Base-by-base conservation (phyloP, 2,329 filamentous ascomycete genomes). In the Sclerotinia nivalis region DNA sequence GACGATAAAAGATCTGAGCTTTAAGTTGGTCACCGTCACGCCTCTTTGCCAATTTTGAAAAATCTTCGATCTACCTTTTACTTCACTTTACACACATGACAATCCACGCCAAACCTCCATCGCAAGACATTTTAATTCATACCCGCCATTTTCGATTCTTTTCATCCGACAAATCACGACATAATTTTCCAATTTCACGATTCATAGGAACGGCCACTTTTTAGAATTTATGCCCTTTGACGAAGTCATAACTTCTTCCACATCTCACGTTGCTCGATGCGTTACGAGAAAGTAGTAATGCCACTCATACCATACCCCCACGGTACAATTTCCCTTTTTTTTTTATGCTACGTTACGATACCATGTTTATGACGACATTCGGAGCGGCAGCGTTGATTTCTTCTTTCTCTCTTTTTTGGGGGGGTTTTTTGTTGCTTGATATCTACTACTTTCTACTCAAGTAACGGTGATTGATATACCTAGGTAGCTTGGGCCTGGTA, bases 311-410 rank as follows among this genome's bases (percentile, higher is more conserved):
- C 31, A 25, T 59, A 25, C 28, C 47, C 28, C 13, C 25, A 49
- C 40, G 40, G 40, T 59, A 2, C 15, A 20, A 15, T 28, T 49
- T 37, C 28, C 3, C 22, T 37, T 56, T 34, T 45, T 67, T n/a
- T 31, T 68, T 50, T 10, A 62, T 54, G 56, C 66, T n/a, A 58
- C 34, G 20, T 34, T 66, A 66, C 52, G 34, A 68, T 64, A 62
- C 45, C 66, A 54, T 64, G n/a, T 50, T 68, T 58, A 28, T 54
- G 34, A 62, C 22, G 65, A 49, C 20, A 62, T 34, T 6, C 52
- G n/a, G 45, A 54, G 45, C 20, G 66, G 45, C 45, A 50, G 31
- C 45, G 18, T 54, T 25, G 12, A 68, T 22, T 54, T 28, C 45
- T 54, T 13, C 5, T 55, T 58, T 5, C 31, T 55, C 9, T 43